Evolutionary conservation across 495 filamentous ascomycete species (phyloP).

Genomic region (Terfezia claveryi): DNA sequence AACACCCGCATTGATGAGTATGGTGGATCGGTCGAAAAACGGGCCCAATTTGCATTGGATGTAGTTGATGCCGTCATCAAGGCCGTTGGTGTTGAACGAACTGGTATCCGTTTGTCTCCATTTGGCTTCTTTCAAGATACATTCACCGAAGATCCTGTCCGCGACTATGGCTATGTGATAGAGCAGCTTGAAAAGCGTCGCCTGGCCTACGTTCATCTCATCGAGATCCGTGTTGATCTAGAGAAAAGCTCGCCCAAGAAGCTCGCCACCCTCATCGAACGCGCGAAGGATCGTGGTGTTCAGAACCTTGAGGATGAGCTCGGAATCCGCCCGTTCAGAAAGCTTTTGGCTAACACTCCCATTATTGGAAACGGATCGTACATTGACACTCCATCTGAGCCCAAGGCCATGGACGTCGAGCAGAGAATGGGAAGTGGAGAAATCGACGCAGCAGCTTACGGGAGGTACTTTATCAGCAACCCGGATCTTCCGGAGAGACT

Average conservation of each 20-base stretch:
- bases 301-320: constrained; percentile 24
- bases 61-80: constrained; percentile 36
- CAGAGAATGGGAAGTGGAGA: constrained; percentile 32
- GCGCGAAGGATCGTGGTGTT: constrained; percentile 18
- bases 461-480: constrained; percentile 43
- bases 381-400: background rate
- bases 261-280: constrained; percentile 19
- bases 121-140: constrained; percentile 46
- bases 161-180: constrained; percentile 40
- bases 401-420: constrained; percentile 26
- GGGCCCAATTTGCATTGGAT: constrained; percentile 43
- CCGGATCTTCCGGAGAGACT: constrained; percentile 49
- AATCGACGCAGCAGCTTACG: constrained; percentile 35
- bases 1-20: constrained; percentile 45
- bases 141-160: constrained; percentile 30
- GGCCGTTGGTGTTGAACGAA: constrained; percentile 40
- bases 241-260: constrained; percentile 18
- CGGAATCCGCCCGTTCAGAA: constrained; percentile 31
- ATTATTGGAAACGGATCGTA: constrained; percentile 42
- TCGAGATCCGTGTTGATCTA: constrained; percentile 29
- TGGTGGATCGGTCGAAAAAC: constrained; percentile 52
- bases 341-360: constrained; percentile 30
- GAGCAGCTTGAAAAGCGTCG: constrained; percentile 30
- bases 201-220: constrained; percentile 44
- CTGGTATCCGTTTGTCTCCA: constrained; percentile 42